Conservation (phyloP, 78 protist genomes). For the Mastigamoeba balamuthi region DNA sequence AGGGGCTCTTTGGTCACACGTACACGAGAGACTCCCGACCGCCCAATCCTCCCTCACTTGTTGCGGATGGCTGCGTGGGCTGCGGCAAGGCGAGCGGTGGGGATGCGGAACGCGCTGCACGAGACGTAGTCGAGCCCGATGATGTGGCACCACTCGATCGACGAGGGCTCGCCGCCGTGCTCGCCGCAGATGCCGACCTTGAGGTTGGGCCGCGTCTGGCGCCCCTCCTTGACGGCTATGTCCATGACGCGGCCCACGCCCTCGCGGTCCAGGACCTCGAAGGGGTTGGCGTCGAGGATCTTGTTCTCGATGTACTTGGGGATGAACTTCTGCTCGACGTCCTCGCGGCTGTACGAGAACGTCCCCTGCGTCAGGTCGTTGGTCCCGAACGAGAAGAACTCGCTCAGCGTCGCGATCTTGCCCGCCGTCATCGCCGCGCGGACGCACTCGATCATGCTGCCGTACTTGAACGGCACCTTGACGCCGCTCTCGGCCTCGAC, state of each 20-base stretch:
- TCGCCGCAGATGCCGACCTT: constrained; percentile 66
- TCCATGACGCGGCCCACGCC: constrained; percentile 66
- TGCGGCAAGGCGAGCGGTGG: constrained; percentile 59
- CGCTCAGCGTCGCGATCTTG: constrained; percentile 25
- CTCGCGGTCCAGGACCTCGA: constrained; percentile 54
- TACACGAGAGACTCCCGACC: too few species aligned
- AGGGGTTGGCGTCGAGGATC: constrained; percentile 48
- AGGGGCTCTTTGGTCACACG: too few species aligned
- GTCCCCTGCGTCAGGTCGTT: constrained; percentile 82
- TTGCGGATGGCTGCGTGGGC: constrained; percentile 56
- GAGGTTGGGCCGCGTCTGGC: constrained; percentile 1
- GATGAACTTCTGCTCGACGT: constrained; percentile 41
- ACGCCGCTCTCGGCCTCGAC: background rate
- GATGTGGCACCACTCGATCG: constrained; percentile 38
- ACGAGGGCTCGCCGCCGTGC: constrained; percentile 52
- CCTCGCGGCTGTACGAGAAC: constrained; percentile 70
- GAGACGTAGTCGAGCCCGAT: constrained; percentile 58
- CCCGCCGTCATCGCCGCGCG: constrained; percentile 49
- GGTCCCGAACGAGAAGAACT: constrained; percentile 73
- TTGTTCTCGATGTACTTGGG: constrained; percentile 18
- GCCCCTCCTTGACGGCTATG: constrained; percentile 31
- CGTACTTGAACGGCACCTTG: constrained; percentile 16
- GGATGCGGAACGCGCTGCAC: constrained; percentile 65
- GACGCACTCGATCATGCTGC: constrained; percentile 69
- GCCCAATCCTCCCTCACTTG: too few species aligned